Evolutionary conservation across 805 yeast species (phyloP), one percentile per base, ranked within the genome.

Genomic region (Wickerhamiella allomyrinae): DNA sequence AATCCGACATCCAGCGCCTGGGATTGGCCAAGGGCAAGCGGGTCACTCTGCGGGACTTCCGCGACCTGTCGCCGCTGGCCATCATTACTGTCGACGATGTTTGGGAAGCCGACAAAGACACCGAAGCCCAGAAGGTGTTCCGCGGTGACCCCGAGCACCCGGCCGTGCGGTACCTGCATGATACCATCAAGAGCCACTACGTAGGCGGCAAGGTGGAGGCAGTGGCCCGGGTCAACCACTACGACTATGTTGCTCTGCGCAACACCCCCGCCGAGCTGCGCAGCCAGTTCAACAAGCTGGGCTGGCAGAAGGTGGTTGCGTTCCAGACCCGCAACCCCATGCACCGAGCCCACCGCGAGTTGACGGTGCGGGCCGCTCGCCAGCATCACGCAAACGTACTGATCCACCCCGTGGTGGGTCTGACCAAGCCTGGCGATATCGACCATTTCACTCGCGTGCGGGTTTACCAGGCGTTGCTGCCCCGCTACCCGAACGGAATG

Each of bases 131-230:
- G 51, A 71, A 78, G 58, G 96, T 86, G 22, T 89, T 85, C 66
- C 77, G 96, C 60, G 97, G 96, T 48, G 96, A 89, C 61, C 87
- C 93, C 36, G 96, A 89, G 61, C 97, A 87, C 64, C 96, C 96
- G 17, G 96, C 96, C 10, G 69, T 82, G 55, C 70, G 68, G 54
- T 87, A 82, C 63, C 68, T 87, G 52, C 57, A 62, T 56, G 76
- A 81, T 47, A 67, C 70, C 40, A 87, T 87, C 27, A 87, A 89
- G 55, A 94, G 83, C 21, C 73, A 69, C 56, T 86, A 87, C 64
- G 67, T 87, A 41, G 97, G 97, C 57, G 97, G 97, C 52, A 69
- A 76, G 34, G 54, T 87, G 41, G 83, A 86, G 58, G 95, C 95
- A 21, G 73, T 87, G 53, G 74, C 71, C 56, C 71, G 82, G 49